Conservation (phyloP, 2,329 filamentous ascomycete genomes). For the Colletotrichum sp. region DNA sequence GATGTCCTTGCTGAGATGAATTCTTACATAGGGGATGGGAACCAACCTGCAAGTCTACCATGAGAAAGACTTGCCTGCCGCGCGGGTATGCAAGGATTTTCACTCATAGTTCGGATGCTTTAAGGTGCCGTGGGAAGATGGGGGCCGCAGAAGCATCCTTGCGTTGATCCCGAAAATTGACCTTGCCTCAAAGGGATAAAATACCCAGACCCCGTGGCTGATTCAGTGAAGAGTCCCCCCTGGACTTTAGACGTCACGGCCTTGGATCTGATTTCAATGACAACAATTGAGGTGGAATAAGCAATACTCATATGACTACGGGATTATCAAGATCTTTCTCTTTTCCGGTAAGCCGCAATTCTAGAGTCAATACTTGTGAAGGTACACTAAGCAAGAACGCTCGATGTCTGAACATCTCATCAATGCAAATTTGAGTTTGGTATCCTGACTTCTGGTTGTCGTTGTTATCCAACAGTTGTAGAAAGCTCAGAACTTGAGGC, state of each 20-base stretch:
- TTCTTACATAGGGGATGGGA: not conserved
- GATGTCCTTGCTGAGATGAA: not conserved
- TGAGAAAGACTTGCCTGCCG: not conserved
- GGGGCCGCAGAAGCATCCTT: not conserved
- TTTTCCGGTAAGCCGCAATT: not conserved
- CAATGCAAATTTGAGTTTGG: not conserved
- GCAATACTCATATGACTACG: not conserved
- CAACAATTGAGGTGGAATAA: not conserved
- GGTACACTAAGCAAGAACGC: not conserved
- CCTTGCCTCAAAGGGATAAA: not conserved
- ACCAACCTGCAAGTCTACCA: not conserved
- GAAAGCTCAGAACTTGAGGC: not conserved
- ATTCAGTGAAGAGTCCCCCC: not conserved
- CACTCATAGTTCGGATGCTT: not conserved
- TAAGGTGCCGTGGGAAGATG: not conserved
- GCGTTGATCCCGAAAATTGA: not conserved
- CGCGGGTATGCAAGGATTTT: not conserved
- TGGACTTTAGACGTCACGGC: not conserved
- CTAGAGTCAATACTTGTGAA: not conserved
- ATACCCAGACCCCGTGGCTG: not conserved
- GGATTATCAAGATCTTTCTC: not conserved
- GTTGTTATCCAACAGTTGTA: not conserved
- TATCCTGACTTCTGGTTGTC: not conserved
- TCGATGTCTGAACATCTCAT: not conserved
- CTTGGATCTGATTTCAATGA: not conserved